Conservation (phyloP, 257 asterid species). For the Orobanche coerulescens region DNA sequence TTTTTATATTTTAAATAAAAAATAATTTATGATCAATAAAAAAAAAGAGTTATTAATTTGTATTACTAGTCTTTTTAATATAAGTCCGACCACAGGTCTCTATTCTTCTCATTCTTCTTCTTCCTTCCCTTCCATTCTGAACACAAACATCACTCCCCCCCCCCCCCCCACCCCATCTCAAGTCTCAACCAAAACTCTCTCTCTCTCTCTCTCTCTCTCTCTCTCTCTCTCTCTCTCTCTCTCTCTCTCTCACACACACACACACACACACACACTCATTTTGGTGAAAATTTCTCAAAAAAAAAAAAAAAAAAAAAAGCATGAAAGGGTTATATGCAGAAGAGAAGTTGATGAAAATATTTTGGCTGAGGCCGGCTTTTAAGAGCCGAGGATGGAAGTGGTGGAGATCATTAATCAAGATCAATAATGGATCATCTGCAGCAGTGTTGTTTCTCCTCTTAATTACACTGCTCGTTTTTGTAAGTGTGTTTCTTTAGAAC, state of each 20-base stretch:
- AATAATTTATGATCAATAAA: no score
- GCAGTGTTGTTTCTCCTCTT: constrained; percentile 28
- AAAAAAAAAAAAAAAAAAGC: neutral
- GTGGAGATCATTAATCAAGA: constrained; percentile 29
- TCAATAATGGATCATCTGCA: neutral
- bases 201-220: no score
- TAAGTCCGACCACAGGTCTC: no score
- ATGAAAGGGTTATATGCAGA: constrained; percentile 42
- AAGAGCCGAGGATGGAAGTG: constrained; percentile 24
- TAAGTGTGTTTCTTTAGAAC: no score
- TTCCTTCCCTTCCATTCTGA: no score
- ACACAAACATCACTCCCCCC: neutral
- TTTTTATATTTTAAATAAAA: no score
- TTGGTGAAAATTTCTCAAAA: no score
- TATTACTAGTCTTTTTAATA: constrained; percentile 1
- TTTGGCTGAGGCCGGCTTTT: constrained; percentile 48
- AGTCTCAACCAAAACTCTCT: neutral
- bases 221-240: no score
- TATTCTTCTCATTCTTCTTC: no score
- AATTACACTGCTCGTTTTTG: constrained; percentile 27
- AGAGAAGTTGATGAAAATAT: constrained; percentile 41
- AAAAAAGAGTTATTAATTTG: constrained; percentile 18
- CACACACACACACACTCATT: no score
- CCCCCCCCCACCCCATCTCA: neutral
- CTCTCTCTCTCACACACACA: no score